Evolutionary conservation across 129 eudicot genomes (phyloP), one percentile per base, ranked within the genome.

Genomic region (Escallonia rubra): DNA sequence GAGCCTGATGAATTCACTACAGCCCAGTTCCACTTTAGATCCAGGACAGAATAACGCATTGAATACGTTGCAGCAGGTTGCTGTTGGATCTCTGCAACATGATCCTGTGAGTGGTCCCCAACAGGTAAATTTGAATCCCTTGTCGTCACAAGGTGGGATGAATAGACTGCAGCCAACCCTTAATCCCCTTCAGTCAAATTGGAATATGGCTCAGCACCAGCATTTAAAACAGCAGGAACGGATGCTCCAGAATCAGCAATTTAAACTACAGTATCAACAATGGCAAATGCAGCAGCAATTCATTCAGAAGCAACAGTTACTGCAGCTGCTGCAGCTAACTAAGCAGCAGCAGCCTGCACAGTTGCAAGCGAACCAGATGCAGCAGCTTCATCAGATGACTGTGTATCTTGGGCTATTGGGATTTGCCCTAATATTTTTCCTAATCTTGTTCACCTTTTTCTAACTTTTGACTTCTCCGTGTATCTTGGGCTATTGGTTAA

Each of bases 191-290:
- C 87, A 70, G 66, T 11, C 80, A 4, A 90, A 76, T 73, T 71
- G 86, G 14, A 83, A 75, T 77, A 72, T 81, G 73, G 82, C 82
- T 65, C 95, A 81, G 57, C 85, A 85, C 43, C 89, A 80, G 61
- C 87, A 81, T 67, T 45, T 87, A 4, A 90, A 90, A 82, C 97
- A 87, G 76, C 90, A 90, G 75, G 91, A 86, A 59, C 95, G 83
- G 63, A 76, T 86, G 58, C 81, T 86, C 46, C 87, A 85, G 66
- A 76, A 59, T 45, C 96, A 84, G 68, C 90, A 90, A 62, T 12
- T 80, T 46, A 90, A 87, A 69, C 90, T 81, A 63, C 85, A 80
- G 34, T 23, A 23, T 61, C 95, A 82, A 34, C 86, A 85, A 7
- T 78, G 81, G 39, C 95, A 87, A 72, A 67, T 78, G 79, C 96